Base-by-base conservation (phyloP, 177 flowering plant genomes). In the Vitis hybrid region DNA sequence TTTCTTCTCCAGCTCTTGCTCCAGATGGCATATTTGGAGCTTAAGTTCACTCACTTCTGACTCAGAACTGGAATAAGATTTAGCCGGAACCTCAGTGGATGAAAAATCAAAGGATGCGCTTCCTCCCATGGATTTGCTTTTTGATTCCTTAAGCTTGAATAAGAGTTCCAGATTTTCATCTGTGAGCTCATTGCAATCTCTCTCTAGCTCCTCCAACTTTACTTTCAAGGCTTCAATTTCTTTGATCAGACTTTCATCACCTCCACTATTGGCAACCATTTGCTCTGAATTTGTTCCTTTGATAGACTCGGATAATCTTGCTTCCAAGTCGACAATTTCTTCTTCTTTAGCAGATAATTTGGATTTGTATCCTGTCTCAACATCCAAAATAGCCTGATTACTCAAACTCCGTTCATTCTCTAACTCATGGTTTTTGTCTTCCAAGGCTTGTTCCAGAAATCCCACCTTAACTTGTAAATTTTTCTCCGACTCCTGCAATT, bases 111-210 rank as follows among this genome's bases (percentile, higher is more conserved):
- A 48, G 52, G 67, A 51, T 1, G 59, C 7, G 40, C 56, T 62
- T 70, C 24, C 76, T 49, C 55, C 61, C 24, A 0, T 64, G 35
- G 66, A 64, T 46, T 70, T 71, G 57, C 63, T 72, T 48, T 72
- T 77, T 50, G 65, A 71, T 49, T 85, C 80, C 75, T 86, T 85
- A 48, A 86, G 82, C 84, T 83, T 80, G 67, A 76, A 60, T 27
- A 85, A 51, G 21, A 88, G 86, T 30, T 84, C 80, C 32, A 88
- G 64, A 65, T 88, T 88, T 76, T 88, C 92, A 11, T 86, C 84
- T 7, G 90, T 86, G 52, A 88, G 82, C 76, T 88, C 92, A 66
- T 70, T 72, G 70, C 87, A 86, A 40, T 88, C 90, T 64, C 69
- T 85, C 69, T 88, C 92, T 46, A 88, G 74, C 76, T 83, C 90